Conservation (phyloP, 805 yeast species). For the Tetrapisispora pingtungensis region DNA sequence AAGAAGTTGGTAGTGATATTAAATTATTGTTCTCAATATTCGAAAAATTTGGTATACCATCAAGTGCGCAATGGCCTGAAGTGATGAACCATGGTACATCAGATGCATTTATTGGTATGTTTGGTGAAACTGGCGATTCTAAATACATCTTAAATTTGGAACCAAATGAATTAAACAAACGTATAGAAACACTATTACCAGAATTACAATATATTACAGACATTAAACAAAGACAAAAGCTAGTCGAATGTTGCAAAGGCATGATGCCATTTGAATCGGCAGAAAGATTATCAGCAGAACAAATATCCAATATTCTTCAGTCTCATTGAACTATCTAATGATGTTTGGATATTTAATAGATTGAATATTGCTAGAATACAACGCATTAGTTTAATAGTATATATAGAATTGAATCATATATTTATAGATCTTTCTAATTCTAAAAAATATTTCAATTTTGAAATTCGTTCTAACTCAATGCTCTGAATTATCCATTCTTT, state of each 20-base stretch:
- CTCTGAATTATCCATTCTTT: conserved; percentile 12
- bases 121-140: conserved; percentile 23
- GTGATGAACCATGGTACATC: conserved; percentile 22
- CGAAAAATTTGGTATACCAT: conserved; percentile 54
- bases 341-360: too few species aligned
- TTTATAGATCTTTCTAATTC: conserved; percentile 13
- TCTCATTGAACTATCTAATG: not conserved
- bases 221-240: conserved; percentile 3
- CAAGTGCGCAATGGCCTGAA: conserved; percentile 34
- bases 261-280: conserved; percentile 38
- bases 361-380: too few species aligned
- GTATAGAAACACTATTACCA: conserved; percentile 14
- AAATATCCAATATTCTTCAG: not conserved
- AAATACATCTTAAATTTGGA: conserved; percentile 12
- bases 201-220: conserved; percentile 11
- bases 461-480: conserved; percentile 14
- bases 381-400: too few species aligned
- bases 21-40: conserved; percentile 48
- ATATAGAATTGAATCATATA: too few species aligned
- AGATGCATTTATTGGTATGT: conserved; percentile 28
- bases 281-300: conserved; percentile 23
- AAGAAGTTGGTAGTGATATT: conserved; percentile 42
- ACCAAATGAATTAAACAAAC: conserved; percentile 6
- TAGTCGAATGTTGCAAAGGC: conserved; percentile 33
- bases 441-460: conserved; percentile 15